These are phyloP conservation scores for Aspergillus incahuasiensis DNA, from an alignment of 495 filamentous ascomycete genomes.

Conservation along the genomic window DNA sequence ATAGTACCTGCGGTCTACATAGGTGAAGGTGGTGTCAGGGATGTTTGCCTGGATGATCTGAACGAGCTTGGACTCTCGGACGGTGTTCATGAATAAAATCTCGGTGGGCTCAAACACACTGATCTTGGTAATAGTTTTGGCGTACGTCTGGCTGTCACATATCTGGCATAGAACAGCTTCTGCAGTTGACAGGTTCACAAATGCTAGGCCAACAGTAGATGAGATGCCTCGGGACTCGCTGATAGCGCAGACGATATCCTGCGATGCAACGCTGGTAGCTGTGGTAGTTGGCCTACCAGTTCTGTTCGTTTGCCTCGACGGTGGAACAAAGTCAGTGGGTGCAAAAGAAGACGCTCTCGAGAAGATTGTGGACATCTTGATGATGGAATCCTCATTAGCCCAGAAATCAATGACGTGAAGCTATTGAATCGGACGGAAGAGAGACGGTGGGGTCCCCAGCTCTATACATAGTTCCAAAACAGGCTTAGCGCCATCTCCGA, in stretches of 20 bases:
- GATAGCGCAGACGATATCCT: conserved; percentile 84
- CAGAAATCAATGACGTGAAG: neutral
- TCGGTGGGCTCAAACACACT: conserved; percentile 71
- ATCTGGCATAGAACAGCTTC: conserved; percentile 86
- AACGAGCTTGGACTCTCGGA: conserved; percentile 72
- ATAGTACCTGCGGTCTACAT: conserved; percentile 81
- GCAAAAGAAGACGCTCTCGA: conserved; percentile 21
- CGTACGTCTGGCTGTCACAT: conserved; percentile 83
- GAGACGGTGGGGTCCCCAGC: conserved; percentile 34
- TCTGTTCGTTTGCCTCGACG: conserved; percentile 35
- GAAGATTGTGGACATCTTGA: neutral
- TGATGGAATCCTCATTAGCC: neutral
- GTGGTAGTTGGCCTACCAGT: conserved; percentile 50
- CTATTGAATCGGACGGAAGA: neutral
- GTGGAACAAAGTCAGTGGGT: conserved; percentile 19
- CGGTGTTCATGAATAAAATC: conserved; percentile 66
- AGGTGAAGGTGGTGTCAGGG: conserved; percentile 45
- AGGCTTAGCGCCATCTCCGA: conserved; percentile 25
- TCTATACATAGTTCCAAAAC: conserved; percentile 18
- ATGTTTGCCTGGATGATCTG: conserved; percentile 70
- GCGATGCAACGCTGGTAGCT: conserved; percentile 67
- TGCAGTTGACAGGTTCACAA: conserved; percentile 77
- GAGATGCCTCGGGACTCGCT: conserved; percentile 82
- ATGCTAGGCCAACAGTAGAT: conserved; percentile 83
- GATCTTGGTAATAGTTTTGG: conserved; percentile 77